Percentiles rank a stretch among this genome's conserved stretches.
These are phyloP conservation scores for Periconia sp. DNA, from an alignment of 2,329 filamentous ascomycete genomes.

Conservation along the genomic window DNA sequence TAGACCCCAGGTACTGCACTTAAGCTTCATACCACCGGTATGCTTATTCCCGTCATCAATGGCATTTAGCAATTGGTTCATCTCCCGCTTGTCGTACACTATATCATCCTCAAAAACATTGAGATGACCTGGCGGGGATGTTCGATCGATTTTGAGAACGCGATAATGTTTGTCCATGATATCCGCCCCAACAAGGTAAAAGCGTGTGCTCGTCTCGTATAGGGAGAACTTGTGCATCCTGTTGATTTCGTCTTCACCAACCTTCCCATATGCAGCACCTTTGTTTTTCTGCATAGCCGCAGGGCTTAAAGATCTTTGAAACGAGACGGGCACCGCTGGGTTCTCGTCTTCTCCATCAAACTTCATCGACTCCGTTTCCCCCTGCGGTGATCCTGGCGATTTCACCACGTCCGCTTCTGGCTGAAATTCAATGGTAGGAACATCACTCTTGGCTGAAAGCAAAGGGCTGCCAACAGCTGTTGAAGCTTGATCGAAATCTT, in stretches of 20 bases:
- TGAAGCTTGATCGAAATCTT: constrained; percentile 34
- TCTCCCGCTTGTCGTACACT: constrained; percentile 89
- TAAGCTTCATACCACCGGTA: constrained; percentile 86
- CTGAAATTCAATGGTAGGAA: constrained; percentile 32
- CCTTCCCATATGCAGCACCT: constrained; percentile 48
- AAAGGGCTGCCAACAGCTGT: constrained; percentile 31
- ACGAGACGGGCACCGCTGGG: constrained; percentile 44
- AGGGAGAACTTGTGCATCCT: constrained; percentile 96
- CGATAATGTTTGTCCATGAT: constrained; percentile 87
- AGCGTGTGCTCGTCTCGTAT: constrained; percentile 91
- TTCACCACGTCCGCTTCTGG: constrained; percentile 41
- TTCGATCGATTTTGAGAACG: constrained; percentile 93
- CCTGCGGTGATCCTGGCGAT: constrained; percentile 32
- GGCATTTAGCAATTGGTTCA: constrained; percentile 89
- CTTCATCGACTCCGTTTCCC: constrained; percentile 38
- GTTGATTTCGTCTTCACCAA: constrained; percentile 51
- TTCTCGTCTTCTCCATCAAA: constrained; percentile 52
- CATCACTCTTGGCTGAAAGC: constrained; percentile 29
- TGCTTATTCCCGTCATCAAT: constrained; percentile 95
- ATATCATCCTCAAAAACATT: constrained; percentile 93
- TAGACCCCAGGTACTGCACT: constrained; percentile 90
- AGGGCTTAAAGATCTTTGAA: constrained; percentile 48
- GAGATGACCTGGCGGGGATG: constrained; percentile 77
- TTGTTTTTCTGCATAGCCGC: constrained; percentile 45
- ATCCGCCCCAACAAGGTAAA: constrained; percentile 93